Percentiles rank a stretch among this genome's conserved stretches.
phyloP scores from a whole-genome alignment of 495 filamentous ascomycete species.

The Hyaloscypha bicolor region DNA sequence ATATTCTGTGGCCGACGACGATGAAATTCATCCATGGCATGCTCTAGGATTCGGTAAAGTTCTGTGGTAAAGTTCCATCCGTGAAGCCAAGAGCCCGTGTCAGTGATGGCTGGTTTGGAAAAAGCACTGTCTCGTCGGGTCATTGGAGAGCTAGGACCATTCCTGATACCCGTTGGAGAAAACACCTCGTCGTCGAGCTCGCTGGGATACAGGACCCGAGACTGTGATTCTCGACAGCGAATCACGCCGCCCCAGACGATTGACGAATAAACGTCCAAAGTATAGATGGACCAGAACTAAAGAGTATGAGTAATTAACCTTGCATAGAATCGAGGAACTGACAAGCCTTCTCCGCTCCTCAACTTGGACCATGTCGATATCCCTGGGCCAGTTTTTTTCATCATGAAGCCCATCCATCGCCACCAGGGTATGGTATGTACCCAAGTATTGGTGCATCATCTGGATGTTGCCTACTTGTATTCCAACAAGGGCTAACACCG shows the following conservation, averaged over 20 bases:
- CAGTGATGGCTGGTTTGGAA: conserved; percentile 22
- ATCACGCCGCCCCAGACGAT: conserved; percentile 51
- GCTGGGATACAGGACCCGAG: conserved; percentile 45
- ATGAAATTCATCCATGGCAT: conserved; percentile 43
- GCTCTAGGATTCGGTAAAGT: conserved; percentile 52
- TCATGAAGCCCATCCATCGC: conserved; percentile 50
- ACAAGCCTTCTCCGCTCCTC: conserved; percentile 52
- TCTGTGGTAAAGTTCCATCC: conserved; percentile 57
- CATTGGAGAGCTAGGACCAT: conserved; percentile 7
- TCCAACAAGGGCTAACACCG: conserved; percentile 47
- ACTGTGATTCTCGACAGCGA: conserved; percentile 46
- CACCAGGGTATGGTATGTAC: conserved; percentile 47
- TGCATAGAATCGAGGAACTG: conserved; percentile 22
- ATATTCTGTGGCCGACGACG: conserved; percentile 20
- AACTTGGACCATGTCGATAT: conserved; percentile 44
- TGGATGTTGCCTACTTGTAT: conserved; percentile 50
- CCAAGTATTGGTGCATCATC: conserved; percentile 51
- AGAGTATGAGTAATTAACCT: conserved; percentile 14
- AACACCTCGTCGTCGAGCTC: conserved; percentile 49
- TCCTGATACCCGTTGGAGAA: conserved; percentile 28
- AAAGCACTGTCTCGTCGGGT: conserved; percentile 13
- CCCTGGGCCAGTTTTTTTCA: conserved; percentile 50
- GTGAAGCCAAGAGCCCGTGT: conserved; percentile 45
- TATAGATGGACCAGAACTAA: conserved; percentile 58
- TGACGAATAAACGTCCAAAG: conserved; percentile 50